phyloP scores from a whole-genome alignment of 2,329 filamentous ascomycete species.

The Stemphylium lycopersici region DNA sequence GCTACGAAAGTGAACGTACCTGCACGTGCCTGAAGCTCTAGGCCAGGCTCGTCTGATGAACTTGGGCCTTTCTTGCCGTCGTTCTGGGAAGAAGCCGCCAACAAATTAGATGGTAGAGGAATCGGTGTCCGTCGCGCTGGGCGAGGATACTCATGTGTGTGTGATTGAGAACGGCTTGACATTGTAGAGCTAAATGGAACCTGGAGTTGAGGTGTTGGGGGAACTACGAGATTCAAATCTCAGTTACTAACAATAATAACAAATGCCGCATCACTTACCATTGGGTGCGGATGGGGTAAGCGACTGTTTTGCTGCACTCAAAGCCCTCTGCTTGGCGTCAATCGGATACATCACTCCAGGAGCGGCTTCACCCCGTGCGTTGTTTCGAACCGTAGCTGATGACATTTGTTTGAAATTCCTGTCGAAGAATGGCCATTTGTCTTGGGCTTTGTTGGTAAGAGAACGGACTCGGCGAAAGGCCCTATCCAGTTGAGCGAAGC shows the following conservation, averaged over 20 bases:
- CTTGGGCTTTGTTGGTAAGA: constrained; percentile 38
- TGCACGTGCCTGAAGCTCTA: neutral
- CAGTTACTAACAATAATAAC: neutral
- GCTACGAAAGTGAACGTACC: neutral
- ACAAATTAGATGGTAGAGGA: neutral
- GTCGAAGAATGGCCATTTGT: constrained; percentile 43
- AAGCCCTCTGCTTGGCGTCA: neutral
- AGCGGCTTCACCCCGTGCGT: constrained; percentile 22
- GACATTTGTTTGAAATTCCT: constrained; percentile 31
- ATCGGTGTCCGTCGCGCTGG: constrained; percentile 4
- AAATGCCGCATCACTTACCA: neutral
- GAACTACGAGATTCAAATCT: neutral
- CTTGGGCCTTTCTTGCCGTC: neutral
- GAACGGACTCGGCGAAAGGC: constrained; percentile 37
- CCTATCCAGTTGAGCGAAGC: constrained; percentile 31
- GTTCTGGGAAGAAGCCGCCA: neutral
- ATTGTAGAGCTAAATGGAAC: constrained; percentile 7
- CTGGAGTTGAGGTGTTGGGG: constrained; percentile 1
- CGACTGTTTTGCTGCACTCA: neutral
- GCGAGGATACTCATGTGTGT: neutral
- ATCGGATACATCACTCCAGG: constrained; percentile 12
- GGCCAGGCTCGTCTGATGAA: neutral
- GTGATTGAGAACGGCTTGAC: neutral
- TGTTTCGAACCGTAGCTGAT: constrained; percentile 24
- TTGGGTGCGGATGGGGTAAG: neutral